Percentiles rank a stretch among this genome's conserved stretches.
Evolutionary conservation across 129 eudicot genomes (phyloP).

Genomic region (Helianthus annuus): HanXRQr2.0-SUNRISE NC_035436.2:186450375-186450874

Average conservation of each 20-base stretch:
- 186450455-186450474: too few species aligned
- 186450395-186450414: constrained; percentile 37
- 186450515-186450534: not conserved
- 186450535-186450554: not conserved
- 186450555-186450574: constrained; percentile 14
- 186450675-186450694: constrained; percentile 14
- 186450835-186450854: constrained; percentile 74
- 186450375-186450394: constrained; percentile 96
- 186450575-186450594: constrained; percentile 29
- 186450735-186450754: constrained; percentile 90
- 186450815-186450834: constrained; percentile 72
- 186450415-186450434: too few species aligned
- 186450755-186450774: constrained; percentile 93
- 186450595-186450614: constrained; percentile 1
- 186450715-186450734: constrained; percentile 78
- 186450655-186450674: constrained; percentile 17
- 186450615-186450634: not conserved
- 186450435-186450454: too few species aligned
- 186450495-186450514: too few species aligned
- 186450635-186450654: constrained; percentile 18
- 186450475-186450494: too few species aligned
- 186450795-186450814: constrained; percentile 65
- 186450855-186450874: constrained; percentile 59
- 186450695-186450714: not conserved
- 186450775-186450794: constrained; percentile 74